phyloP scores from a whole-genome alignment of 805 yeast genomes.

The Teunomyces lycoperdinae region DNA sequence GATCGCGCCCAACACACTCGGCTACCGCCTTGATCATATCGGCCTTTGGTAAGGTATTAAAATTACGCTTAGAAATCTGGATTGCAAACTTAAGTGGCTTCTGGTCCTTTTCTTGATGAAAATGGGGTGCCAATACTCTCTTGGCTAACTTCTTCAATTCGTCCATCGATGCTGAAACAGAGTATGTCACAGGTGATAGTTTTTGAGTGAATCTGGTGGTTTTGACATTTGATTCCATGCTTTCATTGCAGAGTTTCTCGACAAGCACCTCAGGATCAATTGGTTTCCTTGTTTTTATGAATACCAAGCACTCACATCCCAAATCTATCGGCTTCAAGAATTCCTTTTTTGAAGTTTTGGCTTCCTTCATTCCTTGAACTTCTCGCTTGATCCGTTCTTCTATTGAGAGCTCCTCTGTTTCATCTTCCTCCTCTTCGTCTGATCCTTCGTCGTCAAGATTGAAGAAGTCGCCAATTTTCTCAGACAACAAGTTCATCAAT shows the following conservation, averaged over 20 bases:
- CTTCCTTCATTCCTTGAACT: slow-evolving; percentile 55
- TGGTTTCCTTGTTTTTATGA: slow-evolving; percentile 77
- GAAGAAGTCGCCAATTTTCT: slow-evolving; percentile 36
- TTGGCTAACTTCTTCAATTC: slow-evolving; percentile 62
- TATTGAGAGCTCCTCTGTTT: slow-evolving; percentile 45
- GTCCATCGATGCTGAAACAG: slow-evolving; percentile 68
- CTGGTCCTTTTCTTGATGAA: slow-evolving; percentile 47
- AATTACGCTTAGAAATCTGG: slow-evolving; percentile 74
- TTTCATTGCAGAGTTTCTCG: slow-evolving; percentile 58
- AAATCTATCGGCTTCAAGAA: slow-evolving; percentile 58
- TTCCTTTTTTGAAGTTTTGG: slow-evolving; percentile 40
- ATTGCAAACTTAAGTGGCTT: slow-evolving; percentile 65
- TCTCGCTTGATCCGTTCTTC: slow-evolving; percentile 78
- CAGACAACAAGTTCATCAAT: slow-evolving; percentile 52
- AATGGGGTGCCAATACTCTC: slow-evolving; percentile 63
- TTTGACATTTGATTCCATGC: slow-evolving; percentile 48
- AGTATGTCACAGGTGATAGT: slow-evolving; percentile 72
- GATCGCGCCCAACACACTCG: slow-evolving; percentile 62
- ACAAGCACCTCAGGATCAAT: slow-evolving; percentile 76
- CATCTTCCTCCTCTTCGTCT: slow-evolving; percentile 22
- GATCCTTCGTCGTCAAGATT: slow-evolving; percentile 17
- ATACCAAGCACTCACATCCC: slow-evolving; percentile 80
- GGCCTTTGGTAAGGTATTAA: slow-evolving; percentile 65
- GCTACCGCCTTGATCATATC: slow-evolving; percentile 76
- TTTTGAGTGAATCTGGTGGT: slow-evolving; percentile 74